A percentile compares a stretch with the other conserved stretches of the same genome.
These are phyloP conservation scores for Boletus nobilissimus DNA, from an alignment of 1,284 basidiomycete genomes.

Conservation along the genomic window DNA sequence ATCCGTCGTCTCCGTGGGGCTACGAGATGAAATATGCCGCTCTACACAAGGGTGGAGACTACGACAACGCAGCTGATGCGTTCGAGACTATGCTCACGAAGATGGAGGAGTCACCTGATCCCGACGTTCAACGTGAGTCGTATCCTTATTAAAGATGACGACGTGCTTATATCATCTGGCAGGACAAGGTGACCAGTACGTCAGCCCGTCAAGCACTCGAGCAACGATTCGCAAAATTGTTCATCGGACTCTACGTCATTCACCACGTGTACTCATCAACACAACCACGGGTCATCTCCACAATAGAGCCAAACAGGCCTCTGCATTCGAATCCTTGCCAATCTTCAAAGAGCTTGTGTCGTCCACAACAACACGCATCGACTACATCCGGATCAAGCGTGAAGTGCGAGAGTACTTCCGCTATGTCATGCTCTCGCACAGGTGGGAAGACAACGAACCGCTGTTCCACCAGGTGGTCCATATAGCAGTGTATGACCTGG, in stretches of 20 bases:
- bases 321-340: not conserved
- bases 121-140: not conserved
- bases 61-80: not conserved
- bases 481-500: not conserved
- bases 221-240: not conserved
- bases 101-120: not conserved
- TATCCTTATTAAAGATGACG: not conserved
- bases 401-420: constrained; percentile 1
- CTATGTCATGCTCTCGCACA: constrained; percentile 15
- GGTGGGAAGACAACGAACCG: constrained; percentile 7
- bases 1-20: not conserved
- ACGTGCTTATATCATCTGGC: not conserved
- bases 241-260: not conserved
- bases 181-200: not conserved
- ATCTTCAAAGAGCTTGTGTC: constrained; percentile 1
- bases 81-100: not conserved
- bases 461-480: not conserved
- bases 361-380: not conserved
- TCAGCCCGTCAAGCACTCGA: not conserved
- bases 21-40: constrained; percentile 4
- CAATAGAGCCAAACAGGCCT: not conserved
- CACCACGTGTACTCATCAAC: constrained; percentile 3
- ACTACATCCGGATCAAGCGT: not conserved
- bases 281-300: not conserved
- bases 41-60: not conserved